These are phyloP conservation scores for Fomitiporia mediterranea DNA, from an alignment of 1,284 basidiomycete species.

Conservation along the genomic window DNA sequence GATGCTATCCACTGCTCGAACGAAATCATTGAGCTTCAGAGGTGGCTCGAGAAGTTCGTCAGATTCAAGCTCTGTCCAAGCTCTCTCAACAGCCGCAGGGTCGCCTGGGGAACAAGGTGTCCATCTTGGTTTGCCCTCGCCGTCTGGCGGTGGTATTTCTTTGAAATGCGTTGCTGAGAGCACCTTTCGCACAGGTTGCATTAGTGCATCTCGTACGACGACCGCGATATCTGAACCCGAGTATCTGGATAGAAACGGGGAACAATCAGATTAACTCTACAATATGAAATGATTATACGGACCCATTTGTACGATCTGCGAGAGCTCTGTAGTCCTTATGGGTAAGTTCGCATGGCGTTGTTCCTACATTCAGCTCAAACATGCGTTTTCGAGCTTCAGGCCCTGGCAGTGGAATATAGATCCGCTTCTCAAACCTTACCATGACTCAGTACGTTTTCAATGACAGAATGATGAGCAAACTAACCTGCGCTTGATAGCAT, in stretches of 20 bases:
- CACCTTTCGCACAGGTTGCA: conserved; percentile 98
- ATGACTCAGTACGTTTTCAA: conserved; percentile 3
- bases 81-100: conserved; percentile 79
- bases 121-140: conserved; percentile 48
- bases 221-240: conserved; percentile 96
- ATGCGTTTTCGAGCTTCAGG: conserved; percentile 90
- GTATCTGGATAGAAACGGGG: conserved; percentile 45
- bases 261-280: conserved; percentile 1
- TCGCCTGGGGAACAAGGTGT: conserved; percentile 97
- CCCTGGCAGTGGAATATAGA: conserved; percentile 97
- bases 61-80: conserved; percentile 91
- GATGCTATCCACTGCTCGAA: conserved; percentile 78
- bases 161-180: conserved; percentile 96
- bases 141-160: conserved; percentile 36
- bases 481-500: conserved; percentile 93
- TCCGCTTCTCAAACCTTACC: conserved; percentile 88
- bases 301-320: conserved; percentile 87
- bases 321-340: conserved; percentile 79
- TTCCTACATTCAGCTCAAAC: conserved; percentile 96
- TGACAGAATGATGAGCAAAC: conserved; percentile 23
- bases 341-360: conserved; percentile 83
- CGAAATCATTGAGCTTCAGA: conserved; percentile 76
- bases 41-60: conserved; percentile 88
- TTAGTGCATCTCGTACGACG: conserved; percentile 93
- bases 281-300: conserved; percentile 25